Evolutionary conservation across 1,284 basidiomycete species (phyloP), one percentile per base, ranked within the genome.

Genomic region (Marasmius sp.): DNA sequence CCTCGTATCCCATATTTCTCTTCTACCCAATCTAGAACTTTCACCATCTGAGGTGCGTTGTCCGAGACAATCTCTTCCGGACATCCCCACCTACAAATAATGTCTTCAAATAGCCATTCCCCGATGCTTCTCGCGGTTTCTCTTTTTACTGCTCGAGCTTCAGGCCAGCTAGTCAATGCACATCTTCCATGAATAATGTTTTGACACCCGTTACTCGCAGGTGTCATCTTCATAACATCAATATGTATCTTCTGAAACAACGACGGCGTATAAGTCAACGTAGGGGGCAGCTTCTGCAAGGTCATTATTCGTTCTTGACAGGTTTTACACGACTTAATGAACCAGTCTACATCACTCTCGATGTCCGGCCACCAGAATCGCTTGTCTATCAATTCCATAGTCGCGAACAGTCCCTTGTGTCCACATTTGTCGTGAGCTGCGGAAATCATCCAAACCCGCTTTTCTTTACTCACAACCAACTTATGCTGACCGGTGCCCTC

Each of bases 71-170:
- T 69, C 69, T n/a, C n/a, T n/a, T n/a, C n/a, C n/a, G n/a, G n/a
- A n/a, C n/a, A n/a, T n/a, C n/a, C n/a, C n/a, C n/a, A 73, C 9
- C 64, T 37, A 56, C 72, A 72, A 0, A 74, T 51, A 2, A 72
- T 63, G 1, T 73, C 62, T 4, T 68, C 68, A 53, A 67, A 68
- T 8, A 72, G 61, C 58, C 67, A 72, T 20, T 56, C 39, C n/a
- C n/a, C n/a, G n/a, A n/a, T n/a, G n/a, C n/a, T n/a, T n/a, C n/a
- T n/a, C n/a, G n/a, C n/a, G n/a, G n/a, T n/a, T n/a, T n/a, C n/a
- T n/a, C n/a, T n/a, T n/a, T n/a, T n/a, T n/a, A n/a, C n/a, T n/a
- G n/a, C n/a, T n/a, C n/a, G n/a, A n/a, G n/a, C n/a, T n/a, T n/a
- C n/a, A n/a, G n/a, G n/a, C n/a, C n/a, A n/a, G n/a, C n/a, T n/a